Conservation (phyloP, 106 monocot species). For the Dendrobium officinale region DNA sequence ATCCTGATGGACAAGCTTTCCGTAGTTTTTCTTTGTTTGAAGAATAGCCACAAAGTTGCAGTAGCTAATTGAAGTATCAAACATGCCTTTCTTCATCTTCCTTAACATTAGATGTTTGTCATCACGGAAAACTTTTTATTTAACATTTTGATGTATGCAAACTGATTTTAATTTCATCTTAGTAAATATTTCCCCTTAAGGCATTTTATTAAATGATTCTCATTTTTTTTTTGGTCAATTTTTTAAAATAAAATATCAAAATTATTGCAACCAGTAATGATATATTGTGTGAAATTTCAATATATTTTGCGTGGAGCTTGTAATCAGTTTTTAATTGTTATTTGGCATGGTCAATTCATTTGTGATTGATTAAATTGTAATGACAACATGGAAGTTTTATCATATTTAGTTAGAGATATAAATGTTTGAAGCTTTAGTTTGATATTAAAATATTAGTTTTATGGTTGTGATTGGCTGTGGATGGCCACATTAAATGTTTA, state of each 20-base stretch:
- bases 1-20: not conserved
- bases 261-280: not conserved
- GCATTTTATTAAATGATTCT: not conserved
- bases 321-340: too few species aligned
- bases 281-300: not conserved
- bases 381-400: not conserved
- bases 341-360: not conserved
- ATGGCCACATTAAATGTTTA: not conserved
- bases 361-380: not conserved
- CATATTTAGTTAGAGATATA: not conserved
- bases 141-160: not conserved
- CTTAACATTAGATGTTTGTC: not conserved
- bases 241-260: not conserved
- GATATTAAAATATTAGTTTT: not conserved
- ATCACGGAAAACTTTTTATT: not conserved
- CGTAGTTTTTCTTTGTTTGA: not conserved
- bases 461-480: not conserved
- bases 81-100: not conserved
- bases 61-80: not conserved
- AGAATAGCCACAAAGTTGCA: not conserved
- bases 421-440: not conserved
- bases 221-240: not conserved
- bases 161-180: not conserved
- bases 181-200: not conserved
- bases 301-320: not conserved